Evolutionary conservation across 1,284 basidiomycete species (phyloP).

Genomic region (Cryptococcus amylolentus): DNA sequence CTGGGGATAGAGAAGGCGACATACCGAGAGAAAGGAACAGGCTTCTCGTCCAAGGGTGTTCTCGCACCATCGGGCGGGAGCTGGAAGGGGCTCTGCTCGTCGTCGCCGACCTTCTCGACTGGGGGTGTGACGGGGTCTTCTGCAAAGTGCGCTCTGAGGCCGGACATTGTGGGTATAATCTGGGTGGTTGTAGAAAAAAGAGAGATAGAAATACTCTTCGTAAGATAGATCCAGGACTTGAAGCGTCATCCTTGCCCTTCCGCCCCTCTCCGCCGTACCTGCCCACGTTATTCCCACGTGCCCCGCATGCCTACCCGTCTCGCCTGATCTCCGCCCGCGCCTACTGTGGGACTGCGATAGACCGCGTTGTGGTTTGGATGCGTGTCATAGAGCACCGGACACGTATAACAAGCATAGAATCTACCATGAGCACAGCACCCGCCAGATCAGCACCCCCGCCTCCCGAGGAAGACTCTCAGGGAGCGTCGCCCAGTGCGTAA

Average conservation of each 20-base stretch:
- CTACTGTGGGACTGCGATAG: no score
- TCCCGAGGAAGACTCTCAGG: conserved; percentile 32
- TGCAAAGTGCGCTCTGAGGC: conserved; percentile 26
- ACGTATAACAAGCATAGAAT: not conserved
- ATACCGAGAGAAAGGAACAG: conserved; percentile 47
- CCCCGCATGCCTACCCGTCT: no score
- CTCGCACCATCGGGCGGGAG: conserved; percentile 1
- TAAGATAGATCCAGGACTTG: conserved; percentile 1
- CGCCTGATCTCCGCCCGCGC: no score
- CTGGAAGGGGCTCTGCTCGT: not conserved
- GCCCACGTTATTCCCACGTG: no score
- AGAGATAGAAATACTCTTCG: not conserved
- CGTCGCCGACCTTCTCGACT: conserved; percentile 21
- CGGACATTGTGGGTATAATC: conserved; percentile 15
- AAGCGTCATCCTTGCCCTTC: not conserved
- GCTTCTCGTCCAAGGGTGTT: conserved; percentile 11
- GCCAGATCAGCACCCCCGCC: conserved; percentile 40
- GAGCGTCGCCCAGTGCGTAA: conserved; percentile 44
- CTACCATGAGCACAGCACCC: conserved; percentile 30
- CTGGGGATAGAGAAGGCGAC: not conserved
- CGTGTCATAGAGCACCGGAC: no score
- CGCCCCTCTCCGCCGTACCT: not conserved
- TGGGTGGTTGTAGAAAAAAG: not conserved
- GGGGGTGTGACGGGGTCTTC: conserved; percentile 17
- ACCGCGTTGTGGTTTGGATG: no score